Base-by-base conservation (phyloP, 2,329 filamentous ascomycete species). In the Bipolaris oryzae region DNA sequence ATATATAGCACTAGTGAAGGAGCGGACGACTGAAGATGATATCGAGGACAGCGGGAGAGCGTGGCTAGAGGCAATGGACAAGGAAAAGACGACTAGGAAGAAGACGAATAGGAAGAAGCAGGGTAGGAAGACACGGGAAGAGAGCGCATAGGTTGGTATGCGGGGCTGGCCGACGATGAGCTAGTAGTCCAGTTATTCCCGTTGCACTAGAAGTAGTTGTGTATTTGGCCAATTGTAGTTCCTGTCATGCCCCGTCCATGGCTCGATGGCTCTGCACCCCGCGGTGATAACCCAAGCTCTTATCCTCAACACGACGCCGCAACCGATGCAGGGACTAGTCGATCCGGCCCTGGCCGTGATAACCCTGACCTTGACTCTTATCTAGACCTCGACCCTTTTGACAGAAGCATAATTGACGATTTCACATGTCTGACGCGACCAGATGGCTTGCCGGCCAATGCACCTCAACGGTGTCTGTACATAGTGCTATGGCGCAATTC, bases 1-100 rank as follows among this genome's bases (percentile, higher is more conserved):
- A 6, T 54, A 57, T 50, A 44, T 39, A 21, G 41, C 7, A 2
- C 3, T 55, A 1, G 47, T 62, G 42, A 55, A 57, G 23, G 37
- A 50, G 42, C 34, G 37, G 31, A 38, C 38, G 21, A 9, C 38
- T 60, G 18, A 44, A 42, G 35, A 55, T 37, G 33, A 61, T 55
- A 37, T 44, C 33, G 25, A 41, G 41, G 46, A 39, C 7, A 49
- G 48, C 4, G 48, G 43, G n/a, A 39, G 37, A 35, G 15, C 44
- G 18, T 57, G 64, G 34, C 35, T 66, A 16, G 59, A 66, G 46
- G 56, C 63, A 20, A 51, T 52, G 45, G 37, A 57, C 34, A 60
- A 57, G 37, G 39, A 58, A 43, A 51, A 60, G 35, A 51, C 62
- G 50, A 57, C 10, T 57, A 34, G 56, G 61, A 33, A 35, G 50